Percentiles rank a stretch among this genome's conserved stretches.
phyloP scores from a whole-genome alignment of 345 rosid species.

The Sisymbrium irio region DNA sequence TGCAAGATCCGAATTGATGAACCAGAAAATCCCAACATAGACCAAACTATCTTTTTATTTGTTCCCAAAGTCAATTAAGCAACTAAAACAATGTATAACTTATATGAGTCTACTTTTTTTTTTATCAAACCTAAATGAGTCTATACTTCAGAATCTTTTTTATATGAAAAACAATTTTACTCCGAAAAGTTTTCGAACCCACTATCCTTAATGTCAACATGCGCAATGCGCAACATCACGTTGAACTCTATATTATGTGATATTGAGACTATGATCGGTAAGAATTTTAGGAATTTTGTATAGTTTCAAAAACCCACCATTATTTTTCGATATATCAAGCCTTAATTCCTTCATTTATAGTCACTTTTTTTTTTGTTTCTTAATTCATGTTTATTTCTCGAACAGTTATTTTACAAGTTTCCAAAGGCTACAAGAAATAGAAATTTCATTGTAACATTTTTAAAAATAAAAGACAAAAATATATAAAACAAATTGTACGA shows the following conservation, averaged over 20 bases:
- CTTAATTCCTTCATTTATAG: not conserved
- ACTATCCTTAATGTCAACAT: not conserved
- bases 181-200: not conserved
- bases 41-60: not conserved
- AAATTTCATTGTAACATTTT: not conserved
- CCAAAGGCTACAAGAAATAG: not conserved
- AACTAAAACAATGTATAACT: not conserved
- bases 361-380: not conserved
- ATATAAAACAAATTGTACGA: no score
- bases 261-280: not conserved
- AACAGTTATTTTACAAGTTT: not conserved
- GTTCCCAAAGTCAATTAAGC: constrained; percentile 17
- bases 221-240: not conserved
- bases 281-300: not conserved
- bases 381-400: not conserved
- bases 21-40: not conserved
- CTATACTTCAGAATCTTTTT: not conserved
- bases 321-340: not conserved
- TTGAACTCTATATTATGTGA: not conserved
- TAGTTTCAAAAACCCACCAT: not conserved
- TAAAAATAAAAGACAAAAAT: not conserved
- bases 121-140: no score
- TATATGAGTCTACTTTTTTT: constrained; percentile 19
- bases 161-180: not conserved
- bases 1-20: constrained; percentile 23